Base-by-base conservation (phyloP, 2,329 filamentous ascomycete genomes). In the Arthroderma sp. region DNA sequence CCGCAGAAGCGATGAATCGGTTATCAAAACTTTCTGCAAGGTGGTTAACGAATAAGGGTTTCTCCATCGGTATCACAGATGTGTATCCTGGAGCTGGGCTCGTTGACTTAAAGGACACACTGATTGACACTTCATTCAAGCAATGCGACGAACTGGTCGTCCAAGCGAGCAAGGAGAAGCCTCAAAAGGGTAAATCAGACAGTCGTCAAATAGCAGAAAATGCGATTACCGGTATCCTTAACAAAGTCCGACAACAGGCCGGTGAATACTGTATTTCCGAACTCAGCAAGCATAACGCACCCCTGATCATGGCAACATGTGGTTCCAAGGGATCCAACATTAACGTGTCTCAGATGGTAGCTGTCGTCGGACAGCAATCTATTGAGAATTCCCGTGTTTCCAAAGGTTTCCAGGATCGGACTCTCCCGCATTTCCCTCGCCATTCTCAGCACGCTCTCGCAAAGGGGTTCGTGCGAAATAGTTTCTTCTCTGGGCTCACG, bases 331-430 rank as follows among this genome's bases (percentile, higher is more conserved):
- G 93, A 69, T 95, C 90, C 4, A 87, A 88, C 65, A 94, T 98
- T 77, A 98, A 98, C 77, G 93, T 98, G 35, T 93, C 93, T 7
- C 93, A 98, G 76, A 98, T 98, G 93, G 87, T 97, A 69, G 91
- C 93, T 58, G 84, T 91, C 59, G 93, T 98, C 68, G 93, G 93
- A 54, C 93, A 98, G 73, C 93, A 98, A 66, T 96, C 97, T 81
- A 97, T 98, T 66, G 87, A 87, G 60, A 89, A 90, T 53, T 83
- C 87, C 67, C 91, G 93, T 81, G 91, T 98, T 33, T 82, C 88
- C 47, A 89, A 98, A 72, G 93, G 93, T 5, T 98, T 98, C 74
- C 91, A 97, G 69, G 91, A 97, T 71, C 84, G 93, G 66, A 96
- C 86, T 58, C 73, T 98, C 56, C 93, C 93, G 39, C 93, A 98